A percentile compares a stretch with the other conserved stretches of the same genome.
Conservation (phyloP, 345 rosid genomes). For the Linum tenue region DNA sequence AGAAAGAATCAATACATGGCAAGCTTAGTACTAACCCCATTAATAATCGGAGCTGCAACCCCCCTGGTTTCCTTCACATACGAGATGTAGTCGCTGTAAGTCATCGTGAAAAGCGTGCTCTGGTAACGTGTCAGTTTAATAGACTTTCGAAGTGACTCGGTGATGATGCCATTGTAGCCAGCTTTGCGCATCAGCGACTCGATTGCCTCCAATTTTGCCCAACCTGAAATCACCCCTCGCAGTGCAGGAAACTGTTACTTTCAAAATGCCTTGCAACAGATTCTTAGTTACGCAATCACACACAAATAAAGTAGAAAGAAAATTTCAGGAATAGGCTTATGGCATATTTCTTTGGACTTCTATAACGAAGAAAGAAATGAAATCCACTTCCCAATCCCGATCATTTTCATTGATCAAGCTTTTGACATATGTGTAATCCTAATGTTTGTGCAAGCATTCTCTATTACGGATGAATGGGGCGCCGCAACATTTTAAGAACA, state of each 20-base stretch:
- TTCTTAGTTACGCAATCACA: too few species aligned
- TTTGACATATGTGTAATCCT: too few species aligned
- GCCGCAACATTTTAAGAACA: too few species aligned
- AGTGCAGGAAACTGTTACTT: background rate
- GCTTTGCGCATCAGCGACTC: slow-evolving; percentile 91
- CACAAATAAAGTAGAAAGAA: too few species aligned
- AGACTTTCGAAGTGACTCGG: slow-evolving; percentile 54
- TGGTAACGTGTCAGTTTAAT: slow-evolving; percentile 77
- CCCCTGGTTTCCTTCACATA: slow-evolving; percentile 67
- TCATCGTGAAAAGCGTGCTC: slow-evolving; percentile 78
- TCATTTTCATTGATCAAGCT: too few species aligned
- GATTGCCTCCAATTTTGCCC: slow-evolving; percentile 78
- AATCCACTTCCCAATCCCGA: too few species aligned
- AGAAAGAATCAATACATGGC: background rate
- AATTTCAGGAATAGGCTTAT: too few species aligned
- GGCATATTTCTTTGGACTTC: too few species aligned
- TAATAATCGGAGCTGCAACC: slow-evolving; percentile 38
- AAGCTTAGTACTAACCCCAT: slow-evolving; percentile 30
- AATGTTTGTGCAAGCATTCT: too few species aligned
- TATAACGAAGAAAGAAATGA: too few species aligned
- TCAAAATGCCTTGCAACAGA: background rate
- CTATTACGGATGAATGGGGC: too few species aligned
- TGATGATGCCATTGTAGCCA: slow-evolving; percentile 58
- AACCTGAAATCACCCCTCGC: slow-evolving; percentile 35
- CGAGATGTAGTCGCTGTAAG: slow-evolving; percentile 61